phyloP scores from a whole-genome alignment of 2,329 filamentous ascomycete species.

The Fusarium citri region DNA sequence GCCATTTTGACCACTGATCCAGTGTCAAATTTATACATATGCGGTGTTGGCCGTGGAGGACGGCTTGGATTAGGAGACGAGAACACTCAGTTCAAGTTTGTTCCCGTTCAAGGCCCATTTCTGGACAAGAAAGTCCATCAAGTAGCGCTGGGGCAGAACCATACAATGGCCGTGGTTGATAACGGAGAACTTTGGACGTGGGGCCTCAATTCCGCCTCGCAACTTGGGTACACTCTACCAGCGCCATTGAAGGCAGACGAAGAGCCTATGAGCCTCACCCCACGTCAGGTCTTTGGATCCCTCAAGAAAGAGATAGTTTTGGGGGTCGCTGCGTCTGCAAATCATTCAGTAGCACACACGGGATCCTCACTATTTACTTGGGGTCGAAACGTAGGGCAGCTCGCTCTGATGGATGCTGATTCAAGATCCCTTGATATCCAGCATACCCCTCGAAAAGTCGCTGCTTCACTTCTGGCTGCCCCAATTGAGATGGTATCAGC shows the following conservation, averaged over 20 bases:
- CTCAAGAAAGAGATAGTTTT: constrained; percentile 86
- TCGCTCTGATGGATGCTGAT: constrained; percentile 94
- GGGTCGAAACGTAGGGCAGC: constrained; percentile 93
- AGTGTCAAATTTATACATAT: constrained; percentile 90
- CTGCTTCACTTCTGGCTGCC: constrained; percentile 76
- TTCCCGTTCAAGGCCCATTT: constrained; percentile 82
- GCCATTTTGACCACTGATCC: constrained; percentile 89
- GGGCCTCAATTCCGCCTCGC: constrained; percentile 88
- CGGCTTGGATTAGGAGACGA: constrained; percentile 91
- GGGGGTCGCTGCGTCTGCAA: constrained; percentile 86
- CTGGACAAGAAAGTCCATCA: constrained; percentile 78
- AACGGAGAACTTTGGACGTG: constrained; percentile 93
- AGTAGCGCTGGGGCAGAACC: constrained; percentile 91
- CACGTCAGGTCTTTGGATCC: constrained; percentile 90
- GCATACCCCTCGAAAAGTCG: constrained; percentile 83
- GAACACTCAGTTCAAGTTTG: constrained; percentile 87
- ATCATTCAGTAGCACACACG: constrained; percentile 93
- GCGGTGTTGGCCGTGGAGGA: constrained; percentile 90
- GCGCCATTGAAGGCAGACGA: constrained; percentile 76
- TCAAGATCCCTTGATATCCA: constrained; percentile 91
- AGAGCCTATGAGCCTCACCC: constrained; percentile 82
- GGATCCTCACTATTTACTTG: constrained; percentile 87
- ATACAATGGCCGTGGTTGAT: constrained; percentile 86
- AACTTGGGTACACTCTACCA: constrained; percentile 86
- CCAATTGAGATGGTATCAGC: constrained; percentile 84